Evolutionary conservation across 371 early-diverging fungal genomes (phyloP).

Genomic region (Actinomucor elegans): DNA sequence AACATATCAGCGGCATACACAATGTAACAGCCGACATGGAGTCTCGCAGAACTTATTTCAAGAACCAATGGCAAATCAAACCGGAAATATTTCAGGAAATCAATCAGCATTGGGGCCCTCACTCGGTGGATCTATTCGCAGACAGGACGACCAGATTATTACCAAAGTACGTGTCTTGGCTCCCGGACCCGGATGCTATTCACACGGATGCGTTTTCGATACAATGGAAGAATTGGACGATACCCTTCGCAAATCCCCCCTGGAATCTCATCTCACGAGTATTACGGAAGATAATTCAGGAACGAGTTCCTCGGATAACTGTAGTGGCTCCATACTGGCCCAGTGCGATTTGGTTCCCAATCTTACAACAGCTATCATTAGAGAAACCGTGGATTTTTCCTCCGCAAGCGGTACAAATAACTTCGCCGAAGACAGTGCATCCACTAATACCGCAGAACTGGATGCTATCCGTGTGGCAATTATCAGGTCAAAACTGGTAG

Average conservation of each 20-base stretch:
- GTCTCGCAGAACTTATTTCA: conserved; percentile 11
- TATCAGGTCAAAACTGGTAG: not conserved
- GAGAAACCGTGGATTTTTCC: not conserved
- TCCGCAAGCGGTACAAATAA: not conserved
- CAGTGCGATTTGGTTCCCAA: conserved; percentile 24
- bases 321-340: conserved; percentile 12
- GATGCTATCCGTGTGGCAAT: conserved; percentile 18
- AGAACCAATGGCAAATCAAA: conserved; percentile 20
- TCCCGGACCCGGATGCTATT: conserved; percentile 3
- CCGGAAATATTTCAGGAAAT: conserved; percentile 13
- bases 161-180: conserved; percentile 23
- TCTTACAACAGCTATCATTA: conserved; percentile 2
- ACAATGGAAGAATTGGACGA: not conserved
- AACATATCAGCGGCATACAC: conserved; percentile 19
- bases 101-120: conserved; percentile 9
- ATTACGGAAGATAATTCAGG: conserved; percentile 4
- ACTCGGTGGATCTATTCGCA: conserved; percentile 17
- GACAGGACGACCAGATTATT: conserved; percentile 11
- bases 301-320: not conserved
- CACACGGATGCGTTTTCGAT: conserved; percentile 9
- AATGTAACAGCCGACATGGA: conserved; percentile 18
- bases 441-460: conserved; percentile 2
- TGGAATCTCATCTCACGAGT: conserved; percentile 15
- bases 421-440: conserved; percentile 2
- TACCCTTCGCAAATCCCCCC: conserved; percentile 8